These are phyloP conservation scores for Trichaptum fuscoviolaceum DNA, from an alignment of 768 basidiomycete genomes.

Conservation along the genomic window DNA sequence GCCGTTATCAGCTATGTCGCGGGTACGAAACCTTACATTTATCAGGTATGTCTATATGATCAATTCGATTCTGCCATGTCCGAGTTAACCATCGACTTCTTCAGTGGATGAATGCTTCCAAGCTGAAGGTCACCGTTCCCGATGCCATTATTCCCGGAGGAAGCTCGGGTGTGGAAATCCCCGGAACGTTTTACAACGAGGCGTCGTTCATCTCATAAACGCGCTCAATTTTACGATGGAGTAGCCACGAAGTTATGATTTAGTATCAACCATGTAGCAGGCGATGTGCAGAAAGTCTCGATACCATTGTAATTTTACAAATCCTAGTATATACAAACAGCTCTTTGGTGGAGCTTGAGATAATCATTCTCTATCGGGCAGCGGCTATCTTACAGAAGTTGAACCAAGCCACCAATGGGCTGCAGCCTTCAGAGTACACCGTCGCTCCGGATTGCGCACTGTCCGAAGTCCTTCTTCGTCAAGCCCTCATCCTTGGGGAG, in stretches of 20 bases:
- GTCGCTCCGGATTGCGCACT: slow-evolving; percentile 63
- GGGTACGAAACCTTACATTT: slow-evolving; percentile 90
- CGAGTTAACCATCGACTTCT: not conserved
- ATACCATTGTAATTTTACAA: not conserved
- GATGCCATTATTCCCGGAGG: slow-evolving; percentile 36
- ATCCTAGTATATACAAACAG: not conserved
- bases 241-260: not conserved
- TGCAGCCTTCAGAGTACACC: slow-evolving; percentile 35
- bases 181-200: slow-evolving; percentile 80
- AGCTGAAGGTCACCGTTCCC: slow-evolving; percentile 41
- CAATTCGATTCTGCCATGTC: slow-evolving; percentile 3
- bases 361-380: not conserved
- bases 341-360: not conserved
- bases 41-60: slow-evolving; percentile 53
- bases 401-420: not conserved
- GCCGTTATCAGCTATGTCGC: slow-evolving; percentile 91
- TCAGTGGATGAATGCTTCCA: slow-evolving; percentile 57
- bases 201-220: slow-evolving; percentile 78
- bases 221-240: not conserved
- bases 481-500: slow-evolving; percentile 60
- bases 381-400: not conserved
- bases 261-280: not conserved
- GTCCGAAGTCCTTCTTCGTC: slow-evolving; percentile 52
- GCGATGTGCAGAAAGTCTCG: not conserved
- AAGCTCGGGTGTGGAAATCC: slow-evolving; percentile 38